Base-by-base conservation (phyloP, 83 land plant species). In the Diphasiastrum complanatum region DNA sequence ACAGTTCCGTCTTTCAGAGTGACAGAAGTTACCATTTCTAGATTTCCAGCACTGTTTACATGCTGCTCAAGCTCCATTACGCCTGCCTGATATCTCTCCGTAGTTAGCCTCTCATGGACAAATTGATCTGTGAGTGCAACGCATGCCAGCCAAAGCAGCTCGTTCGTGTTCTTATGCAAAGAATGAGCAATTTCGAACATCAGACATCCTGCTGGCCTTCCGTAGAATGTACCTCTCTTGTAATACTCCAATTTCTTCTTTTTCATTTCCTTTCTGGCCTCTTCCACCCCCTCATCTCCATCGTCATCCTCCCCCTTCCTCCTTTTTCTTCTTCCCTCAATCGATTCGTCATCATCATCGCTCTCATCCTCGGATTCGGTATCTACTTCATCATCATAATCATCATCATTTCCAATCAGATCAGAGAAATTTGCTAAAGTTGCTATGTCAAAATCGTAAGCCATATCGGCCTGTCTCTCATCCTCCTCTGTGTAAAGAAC, bases 61-160 rank as follows among this genome's bases (percentile, higher is more conserved):
- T 84, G 83, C 48, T 85, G 83, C 67, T 91, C 95, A 27, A 91
- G 87, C 79, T 87, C 87, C 81, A 81, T 78, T 3, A 80, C 83
- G 28, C 90, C 93, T 5, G 78, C 76, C 48, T 80, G 83, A 59
- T 91, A 91, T 68, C 97, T 80, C 80, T 87, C 97, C 54, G 71
- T 67, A 0, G 90, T 87, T 11, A 87, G 26, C 73, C 90, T 82
- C 72, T 91, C 95, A 34, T 91, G 97, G 10, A 87, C 95, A 62
- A 91, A 87, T 66, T 91, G 97, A 68, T 91, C 97, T 4, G 95
- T 91, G 25, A 91, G 71, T 0, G 97, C 72, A 5, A 91, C 97
- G 68, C 97, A 87, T 50, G 97, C 97, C 52, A 91, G 62, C 97
- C 97, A 91, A 2, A 91, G 83, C 48, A 80, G 59, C 78, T 91